Evolutionary conservation across 345 rosid genomes (phyloP).

Genomic region (Adansonia digitata): DNA sequence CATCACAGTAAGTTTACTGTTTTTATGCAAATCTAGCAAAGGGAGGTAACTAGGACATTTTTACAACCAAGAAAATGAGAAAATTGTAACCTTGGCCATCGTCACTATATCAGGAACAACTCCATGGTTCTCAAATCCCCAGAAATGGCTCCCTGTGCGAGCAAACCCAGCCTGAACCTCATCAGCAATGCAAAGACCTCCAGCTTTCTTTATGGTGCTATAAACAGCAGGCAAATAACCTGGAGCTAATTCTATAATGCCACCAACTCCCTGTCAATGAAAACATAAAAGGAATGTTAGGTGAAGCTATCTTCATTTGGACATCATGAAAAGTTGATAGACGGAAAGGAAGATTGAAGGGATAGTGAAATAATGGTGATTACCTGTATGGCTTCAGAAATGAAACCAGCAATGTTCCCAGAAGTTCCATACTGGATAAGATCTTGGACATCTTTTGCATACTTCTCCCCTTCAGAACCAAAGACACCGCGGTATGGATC

Average conservation of each 20-base stretch:
- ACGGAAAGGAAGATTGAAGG: not conserved
- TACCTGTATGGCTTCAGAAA: conserved; percentile 94
- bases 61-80: not conserved
- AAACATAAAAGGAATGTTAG: not conserved
- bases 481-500: conserved; percentile 96
- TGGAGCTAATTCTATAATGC: conserved; percentile 85
- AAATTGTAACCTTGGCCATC: conserved; percentile 85
- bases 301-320: not conserved
- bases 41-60: not conserved
- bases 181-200: conserved; percentile 89
- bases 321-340: not conserved
- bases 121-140: conserved; percentile 86
- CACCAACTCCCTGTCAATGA: conserved; percentile 81
- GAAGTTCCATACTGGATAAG: conserved; percentile 79
- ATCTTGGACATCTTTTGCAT: conserved; percentile 81
- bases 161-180: conserved; percentile 89
- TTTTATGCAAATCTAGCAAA: not conserved
- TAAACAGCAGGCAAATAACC: conserved; percentile 77
- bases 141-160: conserved; percentile 82
- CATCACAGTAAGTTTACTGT: not conserved
- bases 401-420: conserved; percentile 84
- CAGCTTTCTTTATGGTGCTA: conserved; percentile 64
- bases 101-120: conserved; percentile 99
- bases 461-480: conserved; percentile 88
- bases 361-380: not conserved